These are phyloP conservation scores for Vinca major DNA, from an alignment of 305 asterid genomes.

Conservation along the genomic window DNA sequence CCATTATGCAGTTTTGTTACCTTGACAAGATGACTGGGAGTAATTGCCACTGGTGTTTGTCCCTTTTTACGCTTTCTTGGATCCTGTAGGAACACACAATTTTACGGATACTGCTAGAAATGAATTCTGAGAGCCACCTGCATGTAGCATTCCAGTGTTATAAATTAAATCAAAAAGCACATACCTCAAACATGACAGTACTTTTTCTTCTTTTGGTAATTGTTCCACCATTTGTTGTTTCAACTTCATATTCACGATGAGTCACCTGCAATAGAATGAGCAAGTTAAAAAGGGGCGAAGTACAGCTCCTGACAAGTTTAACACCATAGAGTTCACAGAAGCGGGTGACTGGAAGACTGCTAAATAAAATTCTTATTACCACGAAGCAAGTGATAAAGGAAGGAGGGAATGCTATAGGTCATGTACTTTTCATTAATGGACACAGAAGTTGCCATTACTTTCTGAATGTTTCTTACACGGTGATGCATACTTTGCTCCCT, in stretches of 20 bases:
- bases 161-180: constrained; percentile 21
- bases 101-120: background rate
- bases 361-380: background rate
- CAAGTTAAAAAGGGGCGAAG: constrained; percentile 1
- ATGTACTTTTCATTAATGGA: background rate
- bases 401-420: constrained; percentile 6
- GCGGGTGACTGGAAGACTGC: background rate
- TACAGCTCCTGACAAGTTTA: background rate
- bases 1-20: constrained; percentile 30
- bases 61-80: constrained; percentile 60
- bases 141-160: background rate
- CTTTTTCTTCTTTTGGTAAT: constrained; percentile 80
- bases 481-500: background rate
- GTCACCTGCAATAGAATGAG: constrained; percentile 51
- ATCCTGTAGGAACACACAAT: constrained; percentile 35
- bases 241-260: constrained; percentile 87
- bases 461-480: background rate
- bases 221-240: constrained; percentile 82
- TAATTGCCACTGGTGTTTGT: constrained; percentile 59
- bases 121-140: background rate
- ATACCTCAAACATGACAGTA: constrained; percentile 90
- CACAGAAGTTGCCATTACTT: background rate
- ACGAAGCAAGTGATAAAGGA: background rate
- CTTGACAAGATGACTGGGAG: constrained; percentile 51
- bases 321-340: constrained; percentile 1